Base-by-base conservation (phyloP, 768 basidiomycete species). In the Mycena vulgaris region DNA sequence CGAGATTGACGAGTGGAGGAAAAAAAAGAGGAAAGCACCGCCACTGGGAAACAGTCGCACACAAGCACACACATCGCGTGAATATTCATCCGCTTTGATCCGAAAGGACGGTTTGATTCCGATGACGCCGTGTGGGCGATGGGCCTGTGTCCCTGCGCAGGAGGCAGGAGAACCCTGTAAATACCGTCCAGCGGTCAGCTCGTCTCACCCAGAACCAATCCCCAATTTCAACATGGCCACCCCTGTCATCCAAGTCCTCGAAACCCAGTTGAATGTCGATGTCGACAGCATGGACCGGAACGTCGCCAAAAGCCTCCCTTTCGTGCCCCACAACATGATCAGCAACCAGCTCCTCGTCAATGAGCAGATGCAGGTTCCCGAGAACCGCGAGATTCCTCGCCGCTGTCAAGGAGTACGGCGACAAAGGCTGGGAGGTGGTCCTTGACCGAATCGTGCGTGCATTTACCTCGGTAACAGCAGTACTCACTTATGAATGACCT, bases 261-360 rank as follows among this genome's bases (percentile, higher is more conserved):
- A 72, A 66, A 65, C 71, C 35, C 71, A 72, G 62, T 63, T 81
- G 53, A 73, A 76, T 63, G 75, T 83, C 75, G 82, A 83, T 71
- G 79, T 83, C 71, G 81, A 83, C 71, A 79, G 80, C 7, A 83
- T 83, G 82, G 79, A 81, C 65, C 78, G 78, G 19, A 70, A 62
- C 40, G 80, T 79, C 60, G 79, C 82, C 13, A 75, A 76, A 14
- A 51, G 57, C 37, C 60, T 58, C 31, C 70, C 66, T 47, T 82
- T 83, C 75, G 55, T 39, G 17, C 67, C 68, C 6, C 75, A 71
- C 63, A 80, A 82, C 73, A 82, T 82, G 82, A 82, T 81, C 30
- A 82, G 81, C 68, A 82, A 82, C 57, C 82, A 82, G 75, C 79
- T 78, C 57, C 79, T 82, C 64, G 80, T 80, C 55, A 74, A 77